Base-by-base conservation (phyloP, 805 yeast genomes). In the Pichia kluyveri region DNA sequence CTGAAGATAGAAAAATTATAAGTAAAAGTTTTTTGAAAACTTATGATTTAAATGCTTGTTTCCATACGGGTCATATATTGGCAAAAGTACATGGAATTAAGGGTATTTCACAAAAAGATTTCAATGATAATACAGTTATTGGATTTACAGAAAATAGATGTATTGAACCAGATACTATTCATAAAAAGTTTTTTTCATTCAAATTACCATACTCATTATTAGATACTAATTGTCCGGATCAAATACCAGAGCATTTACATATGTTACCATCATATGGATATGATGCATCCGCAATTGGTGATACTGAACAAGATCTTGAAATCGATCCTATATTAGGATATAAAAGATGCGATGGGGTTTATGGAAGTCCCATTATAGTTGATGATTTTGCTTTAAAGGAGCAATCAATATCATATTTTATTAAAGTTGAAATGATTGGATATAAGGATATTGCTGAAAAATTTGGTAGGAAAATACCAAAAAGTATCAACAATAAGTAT, bases 101-200 rank as follows among this genome's bases (percentile, higher is more conserved):
- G 6, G 15, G 26, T 11, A 7, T 19, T 3, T 17, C 47, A 18
- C 27, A 38, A 28, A 23, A 27, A 12, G 63, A 60, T 38, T 44
- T 46, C 32, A 41, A 40, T 19, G 68, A 65, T 50, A 52, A 54
- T 15, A 51, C 67, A 2, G 26, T 37, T 4, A 51, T 60, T 26
- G 73, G 82, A 0, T 58, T 80, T 7, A 73, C 76, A 0, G 61
- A 69, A 48, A 69, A 67, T 40, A 61, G 77, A 53, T 54, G 68
- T 1, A 57, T 80, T 11, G 57, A 61, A 39, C 82, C 84, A 0
- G 66, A 72, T 23, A 57, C 54, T 1, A 70, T 64, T 46, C 73
- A 76, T 54, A 79, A 79, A 56, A 80, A 80, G 58, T 71, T 69
- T 49, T 78, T 80, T 56, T 69, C 73, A 23, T 80, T 80, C 58